A percentile compares a stretch with the other conserved stretches of the same genome.
phyloP scores from a whole-genome alignment of 2,329 filamentous ascomycete genomes.

The Aspergillus glaucus region DNA sequence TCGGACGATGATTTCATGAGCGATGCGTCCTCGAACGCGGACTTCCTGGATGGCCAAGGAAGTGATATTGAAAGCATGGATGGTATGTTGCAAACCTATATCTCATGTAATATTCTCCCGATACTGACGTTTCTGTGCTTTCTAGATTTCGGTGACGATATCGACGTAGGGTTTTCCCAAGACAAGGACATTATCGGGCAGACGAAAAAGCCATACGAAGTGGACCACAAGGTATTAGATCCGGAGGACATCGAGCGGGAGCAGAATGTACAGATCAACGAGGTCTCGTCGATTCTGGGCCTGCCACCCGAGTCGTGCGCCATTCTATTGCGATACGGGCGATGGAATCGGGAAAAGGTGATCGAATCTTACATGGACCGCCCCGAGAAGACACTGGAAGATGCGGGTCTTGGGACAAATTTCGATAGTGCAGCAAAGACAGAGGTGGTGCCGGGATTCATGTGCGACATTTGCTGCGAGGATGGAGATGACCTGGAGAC shows the following conservation, averaged over 20 bases:
- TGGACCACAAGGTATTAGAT: conserved; percentile 74
- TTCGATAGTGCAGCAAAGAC: conserved; percentile 60
- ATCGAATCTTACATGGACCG: conserved; percentile 96
- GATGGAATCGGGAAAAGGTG: conserved; percentile 94
- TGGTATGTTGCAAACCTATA: conserved; percentile 24
- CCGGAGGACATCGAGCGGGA: conserved; percentile 76
- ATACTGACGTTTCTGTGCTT: conserved; percentile 3
- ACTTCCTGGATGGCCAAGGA: conserved; percentile 59
- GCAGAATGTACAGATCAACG: conserved; percentile 78
- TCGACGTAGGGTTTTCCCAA: conserved; percentile 57
- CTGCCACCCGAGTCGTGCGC: conserved; percentile 84
- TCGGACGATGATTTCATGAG: conserved; percentile 94
- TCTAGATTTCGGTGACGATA: conserved; percentile 52
- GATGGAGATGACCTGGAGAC: conserved; percentile 70
- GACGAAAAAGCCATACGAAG: conserved; percentile 69
- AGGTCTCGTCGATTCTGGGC: conserved; percentile 86
- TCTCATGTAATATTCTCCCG: no score
- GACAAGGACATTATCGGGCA: conserved; percentile 67
- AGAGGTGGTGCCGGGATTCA: conserved; percentile 67
- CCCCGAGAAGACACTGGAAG: conserved; percentile 70
- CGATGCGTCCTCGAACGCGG: conserved; percentile 64
- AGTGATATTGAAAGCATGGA: conserved; percentile 61
- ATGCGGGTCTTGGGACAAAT: conserved; percentile 69
- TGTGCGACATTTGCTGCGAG: conserved; percentile 94
- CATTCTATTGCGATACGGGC: conserved; percentile 78